phyloP scores from a whole-genome alignment of 768 basidiomycete genomes.

The Boletus rubescentipes region DNA sequence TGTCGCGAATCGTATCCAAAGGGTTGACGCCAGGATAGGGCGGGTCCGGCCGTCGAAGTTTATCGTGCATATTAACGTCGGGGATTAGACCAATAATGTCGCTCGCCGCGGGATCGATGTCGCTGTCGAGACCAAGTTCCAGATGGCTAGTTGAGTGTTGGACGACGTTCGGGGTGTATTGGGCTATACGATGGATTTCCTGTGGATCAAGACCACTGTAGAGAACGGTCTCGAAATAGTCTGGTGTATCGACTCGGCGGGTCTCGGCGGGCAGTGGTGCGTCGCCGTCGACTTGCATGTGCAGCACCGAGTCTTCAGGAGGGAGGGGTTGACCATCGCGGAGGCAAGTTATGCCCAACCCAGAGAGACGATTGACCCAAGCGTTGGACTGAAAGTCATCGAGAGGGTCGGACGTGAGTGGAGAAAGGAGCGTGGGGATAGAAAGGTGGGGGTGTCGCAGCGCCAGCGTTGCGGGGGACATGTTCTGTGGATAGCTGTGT shows the following conservation, averaged over 20 bases:
- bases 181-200: not conserved
- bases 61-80: slow-evolving; percentile 37
- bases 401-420: slow-evolving; percentile 13
- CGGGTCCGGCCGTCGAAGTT: slow-evolving; percentile 13
- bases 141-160: not conserved
- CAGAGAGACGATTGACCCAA: slow-evolving; percentile 25
- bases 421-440: slow-evolving; percentile 32
- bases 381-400: slow-evolving; percentile 35
- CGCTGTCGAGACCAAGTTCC: slow-evolving; percentile 8
- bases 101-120: slow-evolving; percentile 8
- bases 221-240: no score
- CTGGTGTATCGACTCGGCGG: not conserved
- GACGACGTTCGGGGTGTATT: not conserved
- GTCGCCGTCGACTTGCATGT: slow-evolving; percentile 9
- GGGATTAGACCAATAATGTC: slow-evolving; percentile 29
- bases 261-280: not conserved
- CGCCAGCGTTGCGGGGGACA: slow-evolving; percentile 30
- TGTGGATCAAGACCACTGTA: not conserved
- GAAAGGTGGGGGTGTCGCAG: slow-evolving; percentile 19
- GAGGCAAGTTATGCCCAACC: slow-evolving; percentile 26
- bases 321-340: not conserved
- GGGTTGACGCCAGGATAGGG: slow-evolving; percentile 39
- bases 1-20: slow-evolving; percentile 32
- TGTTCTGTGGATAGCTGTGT: slow-evolving; percentile 18
- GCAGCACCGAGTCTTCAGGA: not conserved